Base-by-base conservation (phyloP, 305 asterid species). In the Rubia peregrina region DNA sequence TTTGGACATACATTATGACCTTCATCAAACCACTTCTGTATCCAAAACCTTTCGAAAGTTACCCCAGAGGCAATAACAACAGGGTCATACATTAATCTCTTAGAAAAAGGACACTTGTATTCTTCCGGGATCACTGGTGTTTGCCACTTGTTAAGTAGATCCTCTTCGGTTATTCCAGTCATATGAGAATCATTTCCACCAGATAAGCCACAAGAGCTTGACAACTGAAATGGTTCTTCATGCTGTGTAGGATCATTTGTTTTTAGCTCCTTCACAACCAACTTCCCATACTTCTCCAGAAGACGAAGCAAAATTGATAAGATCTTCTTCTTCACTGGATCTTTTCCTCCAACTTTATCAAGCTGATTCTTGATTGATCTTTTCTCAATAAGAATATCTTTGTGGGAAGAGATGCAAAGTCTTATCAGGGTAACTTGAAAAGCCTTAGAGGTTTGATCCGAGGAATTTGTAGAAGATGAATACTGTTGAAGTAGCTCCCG, bases 31-130 rank as follows among this genome's bases (percentile, higher is more conserved):
- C 96, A 91, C 65, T 82, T 91, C 76, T 89, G 85, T 75, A 91
- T 86, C 92, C 96, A 88, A 71, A 75, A 80, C 76, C 90, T 88
- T 82, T 91, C 97, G 44, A 75, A 91, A 6, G 96, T 88, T 80
- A 77, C 82, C 42, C 96, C 97, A 5, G 97, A 91, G 56, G 85
- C 86, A 76, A 88, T 77, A 61, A 89, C 80, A 55, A 89, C 97
- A 0, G 97, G 97, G 51, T 88, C 96, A 66, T 80, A 79, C 96
- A 91, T 91, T 57, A 89, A 59, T 77, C 87, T 84, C 43, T 72
- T 83, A 9, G 95, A 86, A 70, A 89, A 75, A 48, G 95, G 88
- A 75, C 97, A 91, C 56, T 76, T 49, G 82, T 84, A 91, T 48
- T 85, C 89, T 69, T 84, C 85, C 0, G 97, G 93, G 9, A 87